A percentile compares a stretch with the other conserved stretches of the same genome.
phyloP scores from a whole-genome alignment of 495 filamentous ascomycete species.

The Aspergillus ellipticus region DNA sequence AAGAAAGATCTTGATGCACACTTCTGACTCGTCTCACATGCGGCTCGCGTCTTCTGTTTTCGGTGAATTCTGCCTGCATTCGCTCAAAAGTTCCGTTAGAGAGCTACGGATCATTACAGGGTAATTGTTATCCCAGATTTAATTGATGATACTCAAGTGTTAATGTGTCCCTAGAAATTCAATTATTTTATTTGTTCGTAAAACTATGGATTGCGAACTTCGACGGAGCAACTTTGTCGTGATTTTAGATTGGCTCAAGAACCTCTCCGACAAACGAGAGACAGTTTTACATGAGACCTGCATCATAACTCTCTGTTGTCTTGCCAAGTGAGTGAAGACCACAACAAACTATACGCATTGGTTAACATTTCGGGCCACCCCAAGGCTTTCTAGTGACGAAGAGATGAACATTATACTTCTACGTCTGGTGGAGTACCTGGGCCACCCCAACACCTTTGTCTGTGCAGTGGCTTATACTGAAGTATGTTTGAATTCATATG shows the following conservation, averaged over 20 bases:
- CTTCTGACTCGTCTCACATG: constrained; percentile 49
- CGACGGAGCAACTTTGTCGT: constrained; percentile 62
- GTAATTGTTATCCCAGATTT: constrained; percentile 28
- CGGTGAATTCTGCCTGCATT: constrained; percentile 78
- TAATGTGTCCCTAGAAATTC: constrained; percentile 52
- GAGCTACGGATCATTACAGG: constrained; percentile 82
- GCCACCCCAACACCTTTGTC: constrained; percentile 74
- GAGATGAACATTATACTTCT: constrained; percentile 83
- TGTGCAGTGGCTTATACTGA: constrained; percentile 78
- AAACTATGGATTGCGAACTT: constrained; percentile 40
- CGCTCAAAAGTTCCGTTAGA: constrained; percentile 74
- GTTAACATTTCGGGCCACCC: neutral
- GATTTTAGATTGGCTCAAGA: constrained; percentile 64
- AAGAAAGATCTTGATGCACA: constrained; percentile 64
- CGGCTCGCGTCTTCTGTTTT: constrained; percentile 61
- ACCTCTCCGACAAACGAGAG: constrained; percentile 61
- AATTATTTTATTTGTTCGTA: constrained; percentile 61
- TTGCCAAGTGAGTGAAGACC: constrained; percentile 55
- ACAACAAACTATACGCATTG: constrained; percentile 5
- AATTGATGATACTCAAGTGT: constrained; percentile 5
- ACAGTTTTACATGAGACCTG: constrained; percentile 73
- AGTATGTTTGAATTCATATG: constrained; percentile 38
- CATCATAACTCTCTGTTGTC: constrained; percentile 76
- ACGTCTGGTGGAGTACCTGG: constrained; percentile 79
- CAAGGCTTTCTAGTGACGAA: constrained; percentile 62